phyloP scores from a whole-genome alignment of 352 stramenopile genomes.

The Peronospora belbahrii region DNA sequence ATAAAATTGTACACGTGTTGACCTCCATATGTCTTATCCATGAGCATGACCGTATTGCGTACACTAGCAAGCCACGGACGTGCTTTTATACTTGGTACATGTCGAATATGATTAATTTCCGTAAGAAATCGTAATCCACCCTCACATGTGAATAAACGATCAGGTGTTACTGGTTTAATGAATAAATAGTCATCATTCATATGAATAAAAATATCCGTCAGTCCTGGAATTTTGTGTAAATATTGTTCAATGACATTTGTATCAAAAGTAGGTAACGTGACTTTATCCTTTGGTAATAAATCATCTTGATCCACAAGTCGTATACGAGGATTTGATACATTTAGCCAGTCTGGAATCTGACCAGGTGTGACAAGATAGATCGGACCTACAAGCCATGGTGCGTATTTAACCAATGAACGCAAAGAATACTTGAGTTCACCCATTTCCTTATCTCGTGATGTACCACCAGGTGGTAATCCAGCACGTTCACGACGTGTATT shows the following conservation, averaged over 20 bases:
- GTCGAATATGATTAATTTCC: conserved; percentile 80
- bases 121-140: conserved; percentile 64
- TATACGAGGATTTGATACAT: conserved; percentile 60
- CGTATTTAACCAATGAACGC: conserved; percentile 71
- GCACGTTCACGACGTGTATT: conserved; percentile 46
- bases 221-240: conserved; percentile 72
- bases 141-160: conserved; percentile 83
- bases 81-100: conserved; percentile 46
- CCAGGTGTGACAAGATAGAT: conserved; percentile 82
- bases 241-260: conserved; percentile 87
- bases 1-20: conserved; percentile 83
- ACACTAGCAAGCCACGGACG: conserved; percentile 76
- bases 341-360: conserved; percentile 77
- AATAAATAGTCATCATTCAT: conserved; percentile 90
- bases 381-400: conserved; percentile 64
- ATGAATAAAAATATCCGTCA: conserved; percentile 86
- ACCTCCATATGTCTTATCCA: conserved; percentile 66
- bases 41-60: conserved; percentile 65
- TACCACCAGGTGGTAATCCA: conserved; percentile 47
- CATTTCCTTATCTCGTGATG: conserved; percentile 77
- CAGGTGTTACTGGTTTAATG: conserved; percentile 64
- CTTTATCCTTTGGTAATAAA: conserved; percentile 51
- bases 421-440: conserved; percentile 84
- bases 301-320: conserved; percentile 71
- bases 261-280: conserved; percentile 62